Evolutionary conservation across 805 yeast species (phyloP), one percentile per base, ranked within the genome.

Genomic region (Candida parachauliodes): DNA sequence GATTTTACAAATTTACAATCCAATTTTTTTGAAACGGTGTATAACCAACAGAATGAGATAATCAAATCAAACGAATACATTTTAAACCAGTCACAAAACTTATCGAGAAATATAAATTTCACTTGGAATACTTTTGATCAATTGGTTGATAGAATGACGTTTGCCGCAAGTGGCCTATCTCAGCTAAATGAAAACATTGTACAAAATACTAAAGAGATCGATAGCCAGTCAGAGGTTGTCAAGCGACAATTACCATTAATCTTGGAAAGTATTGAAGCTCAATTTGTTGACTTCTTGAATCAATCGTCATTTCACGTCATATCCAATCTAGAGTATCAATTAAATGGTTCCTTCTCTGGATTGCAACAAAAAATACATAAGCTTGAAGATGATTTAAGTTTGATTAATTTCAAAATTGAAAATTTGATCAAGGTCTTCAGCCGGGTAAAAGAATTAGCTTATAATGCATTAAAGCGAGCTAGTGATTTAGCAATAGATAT

Each of bases 311-410:
- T 10, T 24, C 33, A 40, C 11, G 17, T 36, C 2, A 16, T 37
- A n/a, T 12, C 16, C 4, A 22, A 41, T 8, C 28, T 40, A 15
- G 44, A 40, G 24, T 3, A 10, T 3, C 22, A 30, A 7, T 34
- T 40, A 12, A 33, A 35, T 26, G 32, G 28, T 4, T 26, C 42
- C 4, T 12, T 39, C 10, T 22, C 17, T 11, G 29, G 19, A 9
- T 29, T 41, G 5, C 33, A 42, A 6, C 8, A 2, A 2, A 42
- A 32, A 10, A 29, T 42, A 8, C 29, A 16, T 15, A 17, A 35
- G 20, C 22, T 42, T 1, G 40, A 39, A 18, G 4, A 11, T 3
- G 12, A n/a, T 8, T 18, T 41, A 7, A 10, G 26, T 20, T 16
- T 19, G 2, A 28, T 41, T 4, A 37, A 23, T 25, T n/a, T 16